Base-by-base conservation (phyloP, 2,329 filamentous ascomycete genomes). In the Cladorrhinum sp. region DNA sequence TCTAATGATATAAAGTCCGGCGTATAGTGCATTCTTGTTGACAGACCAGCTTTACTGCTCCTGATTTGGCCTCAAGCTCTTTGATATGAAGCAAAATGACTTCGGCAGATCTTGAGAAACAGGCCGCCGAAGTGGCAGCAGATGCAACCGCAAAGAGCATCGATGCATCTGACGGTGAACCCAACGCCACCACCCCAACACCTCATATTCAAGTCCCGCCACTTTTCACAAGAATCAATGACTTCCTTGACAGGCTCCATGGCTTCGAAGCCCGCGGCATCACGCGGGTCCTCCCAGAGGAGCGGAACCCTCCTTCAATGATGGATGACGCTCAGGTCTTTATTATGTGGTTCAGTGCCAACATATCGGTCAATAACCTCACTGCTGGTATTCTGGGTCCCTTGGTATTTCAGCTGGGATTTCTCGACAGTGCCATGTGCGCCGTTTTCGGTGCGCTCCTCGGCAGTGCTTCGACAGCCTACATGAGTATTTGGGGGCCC, bases 271-370 rank as follows among this genome's bases (percentile, higher is more conserved):
- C 74, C 1, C 71, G 76, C 22, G 76, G 76, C 1, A 78, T 78
- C 51, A 68, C 71, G 10, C 75, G 76, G 18, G 76, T 78, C 0
- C 69, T 68, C 0, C 71, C 74, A 1, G 69, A 72, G 1, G 75
- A 77, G 41, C 71, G 76, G 10, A 72, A 74, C 23, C 64, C 68
- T 1, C 61, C 73, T 0, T 76, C 74, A 0, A 60, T 62, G 6
- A 62, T 70, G 29, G 69, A 70, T n/a, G 75, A 78, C 36, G 51
- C 77, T 2, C 75, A 77, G 57, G 71, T 78, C 24, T 72, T 74
- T 5, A 60, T 78, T 25, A 68, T 79, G 36, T 79, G 77, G 77
- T 78, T 78, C 64, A 75, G 75, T 58, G 75, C 76, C 62, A 79
- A 79, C 61, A 70, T 78, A 49, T 77, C 77, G 0, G 68, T 75